Evolutionary conservation across 768 basidiomycete genomes (phyloP).

Genomic region (Suillus sp.): DNA sequence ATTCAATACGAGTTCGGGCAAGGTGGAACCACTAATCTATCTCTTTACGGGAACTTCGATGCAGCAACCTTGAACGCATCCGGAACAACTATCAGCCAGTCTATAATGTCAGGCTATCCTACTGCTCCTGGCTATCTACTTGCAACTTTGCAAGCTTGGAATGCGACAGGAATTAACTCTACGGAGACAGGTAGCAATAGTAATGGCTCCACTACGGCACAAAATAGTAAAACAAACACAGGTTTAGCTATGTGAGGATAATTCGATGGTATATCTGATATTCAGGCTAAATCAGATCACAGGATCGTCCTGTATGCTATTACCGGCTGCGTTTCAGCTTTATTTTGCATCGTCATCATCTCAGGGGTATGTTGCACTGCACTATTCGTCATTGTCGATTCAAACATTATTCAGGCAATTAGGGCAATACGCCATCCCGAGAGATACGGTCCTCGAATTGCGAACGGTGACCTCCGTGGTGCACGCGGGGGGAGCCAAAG

Average conservation of each 20-base stretch:
- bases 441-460: conserved; percentile 78
- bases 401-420: conserved; percentile 54
- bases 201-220: conserved; percentile 21
- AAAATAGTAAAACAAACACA: conserved; percentile 40
- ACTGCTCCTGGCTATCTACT: conserved; percentile 63
- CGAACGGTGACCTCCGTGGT: conserved; percentile 29
- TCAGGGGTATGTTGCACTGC: conserved; percentile 61
- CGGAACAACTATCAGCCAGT: conserved; percentile 42
- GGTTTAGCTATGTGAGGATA: conserved; percentile 73
- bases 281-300: conserved; percentile 4
- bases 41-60: conserved; percentile 58
- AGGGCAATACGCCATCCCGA: conserved; percentile 87
- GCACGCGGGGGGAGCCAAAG: conserved; percentile 53
- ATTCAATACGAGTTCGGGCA: conserved; percentile 66
- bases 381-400: conserved; percentile 11
- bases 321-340: conserved; percentile 82
- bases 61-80: conserved; percentile 62
- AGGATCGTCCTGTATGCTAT: conserved; percentile 86
- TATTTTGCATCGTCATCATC: conserved; percentile 84
- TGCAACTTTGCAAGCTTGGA: conserved; percentile 66
- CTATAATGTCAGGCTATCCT: conserved; percentile 46
- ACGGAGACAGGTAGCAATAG: conserved; percentile 15
- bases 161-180: conserved; percentile 47
- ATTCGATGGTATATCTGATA: conserved; percentile 6
- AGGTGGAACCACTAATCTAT: conserved; percentile 51